Evolutionary conservation across 148 eudicot genomes (phyloP), one percentile per base, ranked within the genome.

Genomic region (Vaccinium myrtillus): DNA sequence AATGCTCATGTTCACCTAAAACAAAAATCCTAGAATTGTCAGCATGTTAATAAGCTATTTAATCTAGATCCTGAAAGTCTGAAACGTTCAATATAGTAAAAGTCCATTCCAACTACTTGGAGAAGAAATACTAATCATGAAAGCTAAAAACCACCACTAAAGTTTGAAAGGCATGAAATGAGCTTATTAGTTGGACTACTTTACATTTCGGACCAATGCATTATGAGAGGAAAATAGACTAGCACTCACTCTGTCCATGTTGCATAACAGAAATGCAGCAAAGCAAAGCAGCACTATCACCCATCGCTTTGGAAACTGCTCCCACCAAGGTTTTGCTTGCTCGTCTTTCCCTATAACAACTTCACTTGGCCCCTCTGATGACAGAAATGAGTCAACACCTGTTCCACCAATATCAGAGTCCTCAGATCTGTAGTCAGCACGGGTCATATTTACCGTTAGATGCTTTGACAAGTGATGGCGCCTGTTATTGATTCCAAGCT

Each of bases 1-100:
- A 80, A 97, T 95, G 88, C 99, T 97, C 99, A 97, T 97, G 85
- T 97, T 97, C 87, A 97, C 99, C 99, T 96, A 85, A 77, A 86
- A 71, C 53, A 32, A 77, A 61, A 85, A 13, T 46, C 46, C 43
- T 46, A 78, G 75, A 83, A 79, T 80, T 74, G 80, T 84, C 32
- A 82, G 53, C 75, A 74, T 61, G 14, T 39, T 13, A 69, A 32
- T 21, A 73, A 51, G 36, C 11, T 6, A 59, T 56, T 13, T 75
- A 16, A 10, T 82, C 36, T 59, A 49, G 23, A 27, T 15, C n/a
- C 27, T 16, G 8, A n/a, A n/a, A n/a, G n/a, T n/a, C n/a, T n/a
- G n/a, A 61, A 21, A 5, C 50, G 54, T 4, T 48, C 30, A 19
- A 56, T 81, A 13, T 48, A 27, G n/a, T 59, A 74, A 69, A 81